These are phyloP conservation scores for Suhomyces taliae DNA, from an alignment of 1,139 yeast genomes.

Conservation along the genomic window DNA sequence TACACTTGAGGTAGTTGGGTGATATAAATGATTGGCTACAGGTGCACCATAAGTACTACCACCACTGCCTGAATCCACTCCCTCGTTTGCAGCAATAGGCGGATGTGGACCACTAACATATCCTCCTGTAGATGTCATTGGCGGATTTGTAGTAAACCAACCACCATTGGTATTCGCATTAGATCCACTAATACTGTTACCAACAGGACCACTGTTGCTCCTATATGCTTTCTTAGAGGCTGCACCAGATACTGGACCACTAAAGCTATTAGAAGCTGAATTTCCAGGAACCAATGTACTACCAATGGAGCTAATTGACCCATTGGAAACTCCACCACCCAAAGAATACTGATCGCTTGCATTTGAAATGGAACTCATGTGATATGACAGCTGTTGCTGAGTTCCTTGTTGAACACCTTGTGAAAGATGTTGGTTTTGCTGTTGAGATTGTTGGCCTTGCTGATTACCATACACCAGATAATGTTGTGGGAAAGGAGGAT, in stretches of 20 bases:
- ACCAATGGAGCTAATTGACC: conserved; percentile 11
- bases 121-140: conserved; percentile 3
- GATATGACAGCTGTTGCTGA: conserved; percentile 7
- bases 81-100: background rate
- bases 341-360: conserved; percentile 10
- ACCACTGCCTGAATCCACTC: background rate
- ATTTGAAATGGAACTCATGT: conserved; percentile 8
- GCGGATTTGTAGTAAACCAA: conserved; percentile 12
- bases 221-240: conserved; percentile 9
- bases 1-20: conserved; percentile 1
- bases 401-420: background rate
- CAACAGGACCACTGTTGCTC: conserved; percentile 8
- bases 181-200: conserved; percentile 4
- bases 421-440: conserved; percentile 5
- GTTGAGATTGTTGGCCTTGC: conserved; percentile 3
- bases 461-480: conserved; percentile 10
- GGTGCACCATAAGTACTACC: conserved; percentile 2
- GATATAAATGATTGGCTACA: conserved; percentile 4
- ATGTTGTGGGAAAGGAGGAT: conserved; percentile 11
- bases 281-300: conserved; percentile 5
- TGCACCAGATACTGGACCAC: conserved; percentile 5
- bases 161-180: conserved; percentile 6
- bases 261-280: conserved; percentile 9
- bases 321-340: conserved; percentile 10
- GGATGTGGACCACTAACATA: conserved; percentile 7